Conservation (phyloP, 306 rosid genomes). For the Medicago ruthenica region DNA sequence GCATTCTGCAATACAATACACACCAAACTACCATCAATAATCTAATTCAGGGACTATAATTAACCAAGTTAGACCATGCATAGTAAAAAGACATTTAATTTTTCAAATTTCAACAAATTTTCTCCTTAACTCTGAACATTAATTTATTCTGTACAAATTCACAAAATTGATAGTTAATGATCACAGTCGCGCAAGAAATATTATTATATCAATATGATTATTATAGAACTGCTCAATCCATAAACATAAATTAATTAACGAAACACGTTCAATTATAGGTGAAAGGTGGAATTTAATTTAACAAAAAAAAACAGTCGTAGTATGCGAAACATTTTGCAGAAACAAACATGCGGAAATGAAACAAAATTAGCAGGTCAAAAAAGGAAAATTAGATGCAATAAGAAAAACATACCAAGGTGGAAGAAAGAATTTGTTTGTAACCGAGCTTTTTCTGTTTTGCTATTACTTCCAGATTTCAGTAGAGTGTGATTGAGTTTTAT, state of each 20-base stretch:
- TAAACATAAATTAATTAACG: too few relatives aligned
- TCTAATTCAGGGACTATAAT: background rate
- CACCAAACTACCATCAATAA: conserved; percentile 17
- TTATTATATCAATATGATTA: too few relatives aligned
- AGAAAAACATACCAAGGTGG: too few relatives aligned
- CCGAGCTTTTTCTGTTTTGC: too few relatives aligned
- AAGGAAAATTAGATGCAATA: too few relatives aligned
- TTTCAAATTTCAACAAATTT: background rate
- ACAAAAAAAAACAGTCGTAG: background rate
- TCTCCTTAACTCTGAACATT: background rate
- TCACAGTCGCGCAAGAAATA: too few relatives aligned
- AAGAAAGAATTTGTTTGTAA: too few relatives aligned
- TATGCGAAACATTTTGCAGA: background rate
- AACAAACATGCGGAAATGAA: background rate
- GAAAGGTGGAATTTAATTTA: background rate
- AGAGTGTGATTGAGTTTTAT: too few relatives aligned
- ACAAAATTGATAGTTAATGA: background rate
- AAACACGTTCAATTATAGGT: background rate
- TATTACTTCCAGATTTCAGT: too few relatives aligned
- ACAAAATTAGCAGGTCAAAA: too few relatives aligned
- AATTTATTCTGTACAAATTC: background rate
- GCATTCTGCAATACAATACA: conserved; percentile 50
- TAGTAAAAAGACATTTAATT: background rate
- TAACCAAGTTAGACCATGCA: background rate
- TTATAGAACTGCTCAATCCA: too few relatives aligned